Percentiles rank a stretch among this genome's conserved stretches.
Evolutionary conservation across 129 eudicot genomes (phyloP).

Genomic region (Deinandra increscens): DNA sequence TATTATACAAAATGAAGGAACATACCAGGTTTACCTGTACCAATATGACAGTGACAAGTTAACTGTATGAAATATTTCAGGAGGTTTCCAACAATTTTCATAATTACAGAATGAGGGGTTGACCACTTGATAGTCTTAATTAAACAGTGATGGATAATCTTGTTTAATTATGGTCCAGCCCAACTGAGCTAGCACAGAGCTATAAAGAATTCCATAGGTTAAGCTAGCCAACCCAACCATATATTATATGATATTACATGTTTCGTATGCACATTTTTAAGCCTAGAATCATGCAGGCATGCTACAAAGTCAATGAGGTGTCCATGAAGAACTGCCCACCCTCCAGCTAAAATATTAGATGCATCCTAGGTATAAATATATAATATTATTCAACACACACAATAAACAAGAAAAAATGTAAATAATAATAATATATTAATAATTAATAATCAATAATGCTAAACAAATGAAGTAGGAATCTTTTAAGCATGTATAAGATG

Average conservation of each 20-base stretch:
- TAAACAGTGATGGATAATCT: conserved; percentile 13
- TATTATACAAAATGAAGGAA: neutral
- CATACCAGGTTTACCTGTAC: neutral
- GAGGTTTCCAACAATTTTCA: conserved; percentile 8
- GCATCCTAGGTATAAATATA: neutral
- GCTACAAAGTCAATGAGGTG: neutral
- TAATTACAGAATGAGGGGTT: neutral
- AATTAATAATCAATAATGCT: neutral
- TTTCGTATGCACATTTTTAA: too few relatives aligned
- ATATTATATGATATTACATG: too few relatives aligned
- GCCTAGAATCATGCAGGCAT: too few relatives aligned
- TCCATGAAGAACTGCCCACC: neutral
- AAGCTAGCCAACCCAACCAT: too few relatives aligned
- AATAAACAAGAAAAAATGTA: neutral
- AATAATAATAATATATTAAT: too few relatives aligned
- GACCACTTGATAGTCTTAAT: neutral
- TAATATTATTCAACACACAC: conserved; percentile 2
- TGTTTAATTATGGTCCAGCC: neutral
- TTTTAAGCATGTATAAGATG: neutral
- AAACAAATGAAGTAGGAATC: neutral
- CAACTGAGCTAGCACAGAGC: neutral
- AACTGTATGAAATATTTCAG: neutral
- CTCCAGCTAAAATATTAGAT: neutral
- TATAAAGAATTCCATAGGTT: too few relatives aligned
- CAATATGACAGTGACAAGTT: neutral